Evolutionary conservation across 148 eudicot genomes (phyloP).

Genomic region (Fagopyrum homotropicum): DNA sequence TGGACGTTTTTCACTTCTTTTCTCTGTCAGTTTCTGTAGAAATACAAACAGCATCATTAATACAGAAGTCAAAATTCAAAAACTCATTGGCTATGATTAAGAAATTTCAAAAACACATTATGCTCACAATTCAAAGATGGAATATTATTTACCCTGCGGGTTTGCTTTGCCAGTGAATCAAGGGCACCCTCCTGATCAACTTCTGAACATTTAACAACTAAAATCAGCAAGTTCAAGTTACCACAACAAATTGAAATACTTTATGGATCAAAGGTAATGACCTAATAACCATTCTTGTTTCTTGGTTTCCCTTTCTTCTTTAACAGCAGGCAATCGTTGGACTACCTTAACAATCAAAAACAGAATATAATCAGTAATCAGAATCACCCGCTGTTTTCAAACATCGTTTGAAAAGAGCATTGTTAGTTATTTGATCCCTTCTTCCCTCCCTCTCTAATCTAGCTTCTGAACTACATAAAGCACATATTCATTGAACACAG

Average conservation of each 20-base stretch:
- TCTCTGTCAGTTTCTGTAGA: conserved; percentile 61
- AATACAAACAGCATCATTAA: background rate
- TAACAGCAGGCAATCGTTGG: conserved; percentile 25
- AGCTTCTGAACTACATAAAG: conserved; percentile 36
- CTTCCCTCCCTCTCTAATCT: conserved; percentile 57
- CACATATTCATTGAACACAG: conserved; percentile 6
- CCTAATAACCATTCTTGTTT: conserved; percentile 38
- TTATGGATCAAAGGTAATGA: conserved; percentile 11
- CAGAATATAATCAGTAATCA: conserved; percentile 1
- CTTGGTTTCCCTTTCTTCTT: conserved; percentile 31
- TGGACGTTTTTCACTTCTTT: conserved; percentile 65
- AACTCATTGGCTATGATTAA: background rate
- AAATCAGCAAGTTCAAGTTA: background rate
- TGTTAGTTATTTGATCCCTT: background rate
- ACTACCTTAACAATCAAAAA: conserved; percentile 24
- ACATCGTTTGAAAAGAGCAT: background rate
- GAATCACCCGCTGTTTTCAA: background rate
- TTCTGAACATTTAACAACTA: conserved; percentile 23
- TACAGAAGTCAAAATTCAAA: background rate
- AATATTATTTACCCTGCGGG: conserved; percentile 51
- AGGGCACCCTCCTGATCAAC: conserved; percentile 40
- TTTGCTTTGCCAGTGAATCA: conserved; percentile 58
- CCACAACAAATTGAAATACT: background rate
- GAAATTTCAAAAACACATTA: background rate
- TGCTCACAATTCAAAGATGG: background rate